Base-by-base conservation (phyloP, 345 rosid genomes). In the Gossypium bickii region DNA sequence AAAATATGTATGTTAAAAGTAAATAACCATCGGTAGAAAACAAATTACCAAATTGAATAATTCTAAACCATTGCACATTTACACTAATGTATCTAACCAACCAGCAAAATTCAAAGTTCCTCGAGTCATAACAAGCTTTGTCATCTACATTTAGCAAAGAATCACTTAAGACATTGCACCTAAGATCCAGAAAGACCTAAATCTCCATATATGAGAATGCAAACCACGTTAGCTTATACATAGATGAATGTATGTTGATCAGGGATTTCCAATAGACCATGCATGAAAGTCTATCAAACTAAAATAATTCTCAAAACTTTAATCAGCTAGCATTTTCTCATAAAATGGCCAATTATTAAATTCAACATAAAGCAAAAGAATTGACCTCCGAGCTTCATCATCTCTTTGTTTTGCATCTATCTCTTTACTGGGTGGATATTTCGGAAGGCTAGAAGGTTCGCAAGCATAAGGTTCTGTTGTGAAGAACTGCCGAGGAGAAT, bases 351-450 rank as follows among this genome's bases (percentile, higher is more conserved):
- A 17, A 18, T 51, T 15, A 27, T 8, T 55, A 13, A 51, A 22
- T 56, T 43, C 7, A 12, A 18, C 66, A 56, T 2, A 51, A 22
- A 52, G 51, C 16, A 58, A 57, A 29, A 76, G 67, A 70, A 72
- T 52, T 66, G 68, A 92, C 98, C 97, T 88, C 53, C 97, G 81
- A 73, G 88, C 89, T 86, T 90, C 97, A 74, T 92, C 98, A 57
- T 92, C 97, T 70, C 97, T 87, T 71, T 83, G 83, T 83, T 92
- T 92, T 77, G 97, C 98, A 84, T 94, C 98, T 70, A 94, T 94
- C 80, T 94, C 98, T 87, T 94, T 94, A 74, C 89, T 90, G 27
- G 98, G 98, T 29, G 97, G 94, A 81, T 94, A 94, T 67, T 92
- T 89, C n/a, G 98, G 98, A 59, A 94, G 93, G 75, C 87, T 92